These are phyloP conservation scores for Cucurbita ficifolia DNA, from an alignment of 306 rosid genomes.

Conservation along the genomic window DNA sequence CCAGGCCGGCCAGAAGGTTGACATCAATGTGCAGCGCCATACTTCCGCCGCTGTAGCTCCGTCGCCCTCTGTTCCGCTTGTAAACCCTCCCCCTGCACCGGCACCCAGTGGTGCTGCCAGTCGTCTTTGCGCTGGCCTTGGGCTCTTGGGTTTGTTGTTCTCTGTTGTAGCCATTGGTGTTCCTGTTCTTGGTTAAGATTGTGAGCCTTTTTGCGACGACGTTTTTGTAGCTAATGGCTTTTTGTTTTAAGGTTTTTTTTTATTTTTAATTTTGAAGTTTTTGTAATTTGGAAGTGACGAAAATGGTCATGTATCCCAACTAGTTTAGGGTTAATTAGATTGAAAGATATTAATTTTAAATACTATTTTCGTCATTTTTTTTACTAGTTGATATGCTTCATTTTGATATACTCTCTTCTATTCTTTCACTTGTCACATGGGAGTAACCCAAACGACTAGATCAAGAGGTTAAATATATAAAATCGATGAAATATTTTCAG, in stretches of 20 bases:
- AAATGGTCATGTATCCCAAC: background rate
- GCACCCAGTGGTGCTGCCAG: background rate
- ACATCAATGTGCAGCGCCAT: conserved; percentile 20
- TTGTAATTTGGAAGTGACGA: background rate
- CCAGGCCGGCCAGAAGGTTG: conserved; percentile 16
- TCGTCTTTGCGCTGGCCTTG: background rate
- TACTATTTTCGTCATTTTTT: no score
- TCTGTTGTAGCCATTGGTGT: background rate
- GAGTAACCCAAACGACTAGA: no score
- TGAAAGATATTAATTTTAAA: no score
- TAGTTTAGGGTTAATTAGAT: background rate
- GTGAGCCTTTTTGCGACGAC: no score
- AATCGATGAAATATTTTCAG: no score
- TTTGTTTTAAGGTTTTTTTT: background rate
- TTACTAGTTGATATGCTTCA: no score
- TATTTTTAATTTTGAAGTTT: background rate
- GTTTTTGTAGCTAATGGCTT: background rate
- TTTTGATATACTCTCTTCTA: no score
- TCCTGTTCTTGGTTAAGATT: background rate
- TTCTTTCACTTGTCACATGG: no score
- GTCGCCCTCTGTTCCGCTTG: conserved; percentile 14
- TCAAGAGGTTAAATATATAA: no score
- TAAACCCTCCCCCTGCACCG: background rate
- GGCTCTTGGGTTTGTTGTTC: background rate
- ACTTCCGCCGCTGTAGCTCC: conserved; percentile 1